Percentiles rank a stretch among this genome's conserved stretches.
These are phyloP conservation scores for Agrocybe chaxingu DNA, from an alignment of 768 basidiomycete genomes.

Conservation along the genomic window DNA sequence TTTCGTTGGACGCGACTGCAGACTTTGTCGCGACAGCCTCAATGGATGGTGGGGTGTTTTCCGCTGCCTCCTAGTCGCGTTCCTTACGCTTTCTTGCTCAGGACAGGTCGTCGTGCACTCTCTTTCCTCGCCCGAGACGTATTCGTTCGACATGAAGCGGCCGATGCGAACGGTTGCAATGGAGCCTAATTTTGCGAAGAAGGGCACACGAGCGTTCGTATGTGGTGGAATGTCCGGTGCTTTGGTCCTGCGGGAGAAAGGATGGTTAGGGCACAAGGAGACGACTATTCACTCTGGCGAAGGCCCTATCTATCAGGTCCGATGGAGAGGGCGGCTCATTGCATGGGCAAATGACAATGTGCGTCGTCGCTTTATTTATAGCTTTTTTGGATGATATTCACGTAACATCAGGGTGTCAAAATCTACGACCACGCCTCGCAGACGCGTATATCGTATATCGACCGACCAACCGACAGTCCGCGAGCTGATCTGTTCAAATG, in stretches of 20 bases:
- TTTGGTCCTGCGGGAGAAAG: constrained; percentile 87
- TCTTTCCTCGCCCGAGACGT: constrained; percentile 71
- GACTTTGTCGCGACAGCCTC: constrained; percentile 93
- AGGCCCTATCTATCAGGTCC: constrained; percentile 90
- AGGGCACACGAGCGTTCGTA: constrained; percentile 73
- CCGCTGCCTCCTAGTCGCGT: background rate
- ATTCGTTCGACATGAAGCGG: constrained; percentile 86
- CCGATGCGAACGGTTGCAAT: constrained; percentile 88
- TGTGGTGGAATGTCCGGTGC: constrained; percentile 91
- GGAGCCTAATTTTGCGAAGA: constrained; percentile 87
- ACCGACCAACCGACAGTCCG: constrained; percentile 78
- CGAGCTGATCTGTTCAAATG: constrained; percentile 95
- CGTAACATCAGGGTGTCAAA: constrained; percentile 71
- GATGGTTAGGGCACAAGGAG: constrained; percentile 95
- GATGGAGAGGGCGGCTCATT: constrained; percentile 84
- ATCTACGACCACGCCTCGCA: constrained; percentile 84
- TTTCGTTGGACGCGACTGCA: constrained; percentile 77
- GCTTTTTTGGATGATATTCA: background rate
- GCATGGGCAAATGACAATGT: constrained; percentile 97
- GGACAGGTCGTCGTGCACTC: constrained; percentile 92
- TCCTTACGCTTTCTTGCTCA: constrained; percentile 31
- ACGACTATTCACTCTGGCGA: constrained; percentile 78
- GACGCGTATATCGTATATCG: constrained; percentile 80
- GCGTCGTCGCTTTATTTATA: constrained; percentile 21
- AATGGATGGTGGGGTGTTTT: constrained; percentile 71